Evolutionary conservation across 306 rosid genomes (phyloP).

Genomic region (Gynostemma pentaphyllum): DNA sequence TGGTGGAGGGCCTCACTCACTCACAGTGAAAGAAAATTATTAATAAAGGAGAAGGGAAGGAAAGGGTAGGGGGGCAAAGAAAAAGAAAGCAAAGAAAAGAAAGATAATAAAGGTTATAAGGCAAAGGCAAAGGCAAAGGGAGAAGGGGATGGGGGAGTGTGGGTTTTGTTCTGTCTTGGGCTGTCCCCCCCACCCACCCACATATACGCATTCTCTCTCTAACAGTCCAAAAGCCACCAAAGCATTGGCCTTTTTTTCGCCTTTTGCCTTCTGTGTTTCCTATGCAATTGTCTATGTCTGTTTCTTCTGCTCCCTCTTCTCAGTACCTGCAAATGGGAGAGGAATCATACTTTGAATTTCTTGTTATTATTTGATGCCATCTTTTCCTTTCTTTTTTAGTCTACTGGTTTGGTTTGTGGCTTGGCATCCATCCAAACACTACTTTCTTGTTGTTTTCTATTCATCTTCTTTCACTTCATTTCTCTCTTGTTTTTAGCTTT

Average conservation of each 20-base stretch:
- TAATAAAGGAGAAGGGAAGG: conserved; percentile 1
- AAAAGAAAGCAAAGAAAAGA: neutral
- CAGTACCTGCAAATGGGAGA: conserved; percentile 76
- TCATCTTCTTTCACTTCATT: conserved; percentile 26
- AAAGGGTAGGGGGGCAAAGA: too few species aligned
- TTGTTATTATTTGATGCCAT: conserved; percentile 55
- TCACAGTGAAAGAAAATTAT: conserved; percentile 34
- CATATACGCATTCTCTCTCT: conserved; percentile 30
- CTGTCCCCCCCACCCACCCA: conserved; percentile 89
- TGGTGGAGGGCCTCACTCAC: conserved; percentile 62
- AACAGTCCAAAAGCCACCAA: conserved; percentile 42
- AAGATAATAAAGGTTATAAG: conserved; percentile 31
- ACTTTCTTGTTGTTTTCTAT: conserved; percentile 28
- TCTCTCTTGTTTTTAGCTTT: conserved; percentile 28
- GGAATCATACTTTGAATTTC: conserved; percentile 76
- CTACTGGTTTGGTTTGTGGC: conserved; percentile 13
- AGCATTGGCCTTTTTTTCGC: conserved; percentile 53
- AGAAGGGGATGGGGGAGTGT: conserved; percentile 43
- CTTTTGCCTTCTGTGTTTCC: conserved; percentile 71
- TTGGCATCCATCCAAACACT: conserved; percentile 27
- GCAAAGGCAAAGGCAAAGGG: conserved; percentile 26
- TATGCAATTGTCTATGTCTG: conserved; percentile 72
- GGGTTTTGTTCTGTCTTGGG: conserved; percentile 67
- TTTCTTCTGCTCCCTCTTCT: conserved; percentile 61
- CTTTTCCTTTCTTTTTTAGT: neutral